These are phyloP conservation scores for Lachancea sp. DNA, from an alignment of 805 yeast genomes.

Conservation along the genomic window DNA sequence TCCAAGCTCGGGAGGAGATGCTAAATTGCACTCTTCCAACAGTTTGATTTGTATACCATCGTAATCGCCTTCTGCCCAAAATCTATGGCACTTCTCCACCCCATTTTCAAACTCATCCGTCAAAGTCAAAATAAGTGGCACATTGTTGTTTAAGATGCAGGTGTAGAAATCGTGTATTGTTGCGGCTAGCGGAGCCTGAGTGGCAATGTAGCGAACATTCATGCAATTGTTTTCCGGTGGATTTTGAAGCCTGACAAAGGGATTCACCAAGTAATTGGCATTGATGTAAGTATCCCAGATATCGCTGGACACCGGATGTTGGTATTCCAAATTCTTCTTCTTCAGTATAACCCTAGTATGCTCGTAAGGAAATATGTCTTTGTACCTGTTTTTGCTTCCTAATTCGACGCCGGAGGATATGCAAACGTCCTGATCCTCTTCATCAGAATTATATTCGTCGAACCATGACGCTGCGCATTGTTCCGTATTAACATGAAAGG, in stretches of 20 bases:
- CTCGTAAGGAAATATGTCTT: constrained; percentile 82
- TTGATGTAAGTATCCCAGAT: constrained; percentile 62
- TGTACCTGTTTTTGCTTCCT: constrained; percentile 77
- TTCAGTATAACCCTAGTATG: constrained; percentile 69
- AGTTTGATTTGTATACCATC: constrained; percentile 25
- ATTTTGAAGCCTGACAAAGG: constrained; percentile 8
- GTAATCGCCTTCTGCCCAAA: constrained; percentile 64
- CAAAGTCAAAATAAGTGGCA: constrained; percentile 65
- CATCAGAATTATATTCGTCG: constrained; percentile 11
- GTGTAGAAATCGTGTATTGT: constrained; percentile 86
- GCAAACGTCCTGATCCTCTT: constrained; percentile 27
- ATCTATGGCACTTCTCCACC: constrained; percentile 73
- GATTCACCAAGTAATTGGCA: constrained; percentile 59
- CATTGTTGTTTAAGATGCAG: constrained; percentile 55
- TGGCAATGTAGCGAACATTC: constrained; percentile 58
- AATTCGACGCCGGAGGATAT: constrained; percentile 74
- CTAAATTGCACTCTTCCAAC: constrained; percentile 18
- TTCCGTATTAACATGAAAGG: background rate
- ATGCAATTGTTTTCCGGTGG: constrained; percentile 10
- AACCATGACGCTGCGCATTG: constrained; percentile 6
- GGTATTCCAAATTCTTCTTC: constrained; percentile 7
- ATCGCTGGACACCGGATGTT: constrained; percentile 11
- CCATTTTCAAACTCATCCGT: constrained; percentile 73
- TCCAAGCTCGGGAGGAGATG: constrained; percentile 11
- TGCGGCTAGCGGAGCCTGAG: constrained; percentile 77